phyloP scores from a whole-genome alignment of 306 rosid genomes.

The Fragaria iinumae region DNA sequence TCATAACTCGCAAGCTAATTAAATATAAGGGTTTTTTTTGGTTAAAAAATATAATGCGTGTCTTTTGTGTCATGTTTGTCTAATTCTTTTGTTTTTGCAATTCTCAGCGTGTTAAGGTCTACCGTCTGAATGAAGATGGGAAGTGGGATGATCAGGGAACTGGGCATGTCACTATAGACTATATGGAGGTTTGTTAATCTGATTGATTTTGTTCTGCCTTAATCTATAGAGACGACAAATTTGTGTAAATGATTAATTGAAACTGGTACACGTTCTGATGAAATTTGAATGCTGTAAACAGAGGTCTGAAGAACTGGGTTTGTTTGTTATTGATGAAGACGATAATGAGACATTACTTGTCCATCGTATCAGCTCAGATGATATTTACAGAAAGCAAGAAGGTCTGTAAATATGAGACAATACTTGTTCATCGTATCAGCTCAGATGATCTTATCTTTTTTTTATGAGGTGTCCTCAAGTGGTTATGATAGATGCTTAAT shows the following conservation, averaged over 20 bases:
- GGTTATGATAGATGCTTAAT: constrained; percentile 7
- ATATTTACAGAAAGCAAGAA: constrained; percentile 96
- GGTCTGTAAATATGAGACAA: constrained; percentile 45
- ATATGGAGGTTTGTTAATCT: constrained; percentile 68
- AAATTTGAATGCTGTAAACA: constrained; percentile 38
- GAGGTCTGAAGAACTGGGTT: constrained; percentile 88
- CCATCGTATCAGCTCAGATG: constrained; percentile 78
- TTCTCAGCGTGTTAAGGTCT: constrained; percentile 95
- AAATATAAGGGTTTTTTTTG: background rate
- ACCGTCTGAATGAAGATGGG: constrained; percentile 88
- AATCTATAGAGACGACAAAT: constrained; percentile 18
- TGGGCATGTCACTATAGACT: constrained; percentile 87
- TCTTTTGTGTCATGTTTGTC: background rate
- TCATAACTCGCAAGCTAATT: background rate
- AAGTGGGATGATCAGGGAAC: constrained; percentile 99
- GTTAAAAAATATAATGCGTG: background rate
- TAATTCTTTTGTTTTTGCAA: constrained; percentile 13
- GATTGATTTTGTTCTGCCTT: constrained; percentile 22
- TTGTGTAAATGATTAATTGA: constrained; percentile 13
- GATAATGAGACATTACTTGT: constrained; percentile 80
- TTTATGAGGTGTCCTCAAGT: background rate
- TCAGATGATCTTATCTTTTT: constrained; percentile 53
- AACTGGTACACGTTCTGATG: constrained; percentile 14
- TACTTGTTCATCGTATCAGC: constrained; percentile 80
- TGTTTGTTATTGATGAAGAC: constrained; percentile 84